Evolutionary conservation across 192 early-diverging fungal genomes (phyloP).

Genomic region (Lobosporangium transversale): DNA sequence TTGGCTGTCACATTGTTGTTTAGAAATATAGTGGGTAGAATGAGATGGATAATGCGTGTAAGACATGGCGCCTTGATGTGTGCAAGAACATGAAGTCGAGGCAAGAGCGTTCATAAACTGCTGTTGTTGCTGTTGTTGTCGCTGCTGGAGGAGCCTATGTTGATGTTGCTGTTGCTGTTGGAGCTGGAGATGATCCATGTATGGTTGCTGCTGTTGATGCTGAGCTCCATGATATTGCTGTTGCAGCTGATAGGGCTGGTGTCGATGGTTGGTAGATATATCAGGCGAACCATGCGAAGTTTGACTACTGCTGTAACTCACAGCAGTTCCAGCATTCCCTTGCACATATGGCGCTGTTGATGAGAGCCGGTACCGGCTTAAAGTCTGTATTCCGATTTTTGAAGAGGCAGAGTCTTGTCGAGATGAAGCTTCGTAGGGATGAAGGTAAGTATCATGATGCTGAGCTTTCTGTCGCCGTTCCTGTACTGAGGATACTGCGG

Average conservation of each 20-base stretch:
- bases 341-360: constrained; percentile 7
- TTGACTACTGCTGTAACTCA: not conserved
- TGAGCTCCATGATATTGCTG: constrained; percentile 18
- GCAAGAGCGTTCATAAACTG: no score
- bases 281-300: no score
- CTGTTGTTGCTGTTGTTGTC: constrained; percentile 8
- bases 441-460: no score
- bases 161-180: constrained; percentile 1
- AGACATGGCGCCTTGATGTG: not conserved
- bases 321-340: not conserved
- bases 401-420: not conserved
- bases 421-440: no score
- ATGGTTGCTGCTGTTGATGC: constrained; percentile 17
- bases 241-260: not conserved
- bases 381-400: not conserved
- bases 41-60: not conserved
- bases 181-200: not conserved
- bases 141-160: not conserved
- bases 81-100: no score
- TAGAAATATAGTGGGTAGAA: no score
- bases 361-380: not conserved
- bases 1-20: no score
- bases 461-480: not conserved
- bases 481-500: not conserved
- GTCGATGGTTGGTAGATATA: not conserved